Evolutionary conservation across 2,329 filamentous ascomycete genomes (phyloP), one percentile per base, ranked within the genome.

Genomic region (Beauveria australis): DNA sequence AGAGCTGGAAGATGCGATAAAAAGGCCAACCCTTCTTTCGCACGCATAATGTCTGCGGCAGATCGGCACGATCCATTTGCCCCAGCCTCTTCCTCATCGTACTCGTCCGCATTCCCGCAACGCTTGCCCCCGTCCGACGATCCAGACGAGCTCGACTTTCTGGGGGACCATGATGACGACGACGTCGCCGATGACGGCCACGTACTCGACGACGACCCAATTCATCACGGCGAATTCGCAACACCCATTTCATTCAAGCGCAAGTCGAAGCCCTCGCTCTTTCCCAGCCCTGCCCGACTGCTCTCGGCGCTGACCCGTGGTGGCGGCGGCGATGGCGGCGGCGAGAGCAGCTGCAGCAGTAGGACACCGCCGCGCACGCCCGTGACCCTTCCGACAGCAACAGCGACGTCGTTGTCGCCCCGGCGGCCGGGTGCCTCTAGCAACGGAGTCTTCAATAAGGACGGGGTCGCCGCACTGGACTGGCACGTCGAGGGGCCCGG

Each of bases 401-500:
- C 48, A 24, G 5, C 28, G 1, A 16, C 41, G 12, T n/a, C 33
- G 5, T 10, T 30, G 9, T 37, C 41, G 24, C 55, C 59, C 54
- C 22, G 28, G 28, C 24, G 60, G 26, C 10, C 30, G 9, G 47
- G 26, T 14, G 14, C 18, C 62, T 24, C 9, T 8, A 16, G 22
- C 37, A 43, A 10, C 37, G 33, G 44, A 2, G 14, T 10, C 2
- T 10, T 24, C 22, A 24, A 52, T 5, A 56, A 61, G 19, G 59
- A 56, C 9, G 59, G 43, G 63, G 71, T 43, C 83, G 84, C 64
- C 79, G 84, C 57, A 69, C 72, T 81, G 51, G 93, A 97, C 73
- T 97, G 93, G 93, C 89, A 95, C 71, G 82, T 88, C 53, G 93
- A 97, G 73, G 92, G 91, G 1, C 92, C 91, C 0, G 92, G 92